These are phyloP conservation scores for Furcasterigmium sp. DNA, from an alignment of 2,329 filamentous ascomycete genomes.

Conservation along the genomic window DNA sequence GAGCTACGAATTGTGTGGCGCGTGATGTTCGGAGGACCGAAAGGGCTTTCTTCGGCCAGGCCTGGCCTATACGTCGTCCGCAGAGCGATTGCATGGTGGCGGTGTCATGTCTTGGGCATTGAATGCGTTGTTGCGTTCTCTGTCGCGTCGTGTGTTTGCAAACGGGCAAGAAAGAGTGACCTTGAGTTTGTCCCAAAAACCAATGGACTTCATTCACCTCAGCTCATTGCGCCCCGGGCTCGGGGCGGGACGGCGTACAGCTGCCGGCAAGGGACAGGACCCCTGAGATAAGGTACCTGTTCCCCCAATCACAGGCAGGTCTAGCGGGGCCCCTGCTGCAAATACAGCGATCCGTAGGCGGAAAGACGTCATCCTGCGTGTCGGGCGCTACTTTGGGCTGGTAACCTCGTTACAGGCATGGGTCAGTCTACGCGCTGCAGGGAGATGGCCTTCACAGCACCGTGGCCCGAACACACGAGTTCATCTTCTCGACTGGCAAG, in stretches of 20 bases:
- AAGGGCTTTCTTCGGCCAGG: slow-evolving; percentile 6
- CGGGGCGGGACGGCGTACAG: too few relatives aligned
- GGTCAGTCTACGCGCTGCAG: neutral
- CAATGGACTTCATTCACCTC: too few relatives aligned
- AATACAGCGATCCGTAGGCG: neutral
- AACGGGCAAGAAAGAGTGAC: neutral
- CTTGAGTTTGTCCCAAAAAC: too few relatives aligned
- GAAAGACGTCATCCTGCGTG: neutral
- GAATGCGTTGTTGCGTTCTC: neutral
- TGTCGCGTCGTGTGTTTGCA: neutral
- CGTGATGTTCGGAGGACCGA: slow-evolving; percentile 3
- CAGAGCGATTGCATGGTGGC: slow-evolving; percentile 21
- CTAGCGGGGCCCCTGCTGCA: too few relatives aligned
- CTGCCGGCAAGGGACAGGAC: too few relatives aligned
- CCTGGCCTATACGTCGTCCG: slow-evolving; percentile 17
- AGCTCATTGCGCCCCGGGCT: too few relatives aligned
- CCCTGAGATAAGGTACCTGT: too few relatives aligned
- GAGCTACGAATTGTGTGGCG: neutral
- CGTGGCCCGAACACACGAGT: too few relatives aligned
- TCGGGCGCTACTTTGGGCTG: neutral
- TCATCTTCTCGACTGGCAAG: too few relatives aligned
- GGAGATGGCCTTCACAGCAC: neutral
- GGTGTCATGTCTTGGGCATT: slow-evolving; percentile 13
- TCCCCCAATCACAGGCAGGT: too few relatives aligned
- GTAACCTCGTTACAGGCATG: neutral